phyloP scores from a whole-genome alignment of 495 filamentous ascomycete genomes.

The Neurospora discreta region DNA sequence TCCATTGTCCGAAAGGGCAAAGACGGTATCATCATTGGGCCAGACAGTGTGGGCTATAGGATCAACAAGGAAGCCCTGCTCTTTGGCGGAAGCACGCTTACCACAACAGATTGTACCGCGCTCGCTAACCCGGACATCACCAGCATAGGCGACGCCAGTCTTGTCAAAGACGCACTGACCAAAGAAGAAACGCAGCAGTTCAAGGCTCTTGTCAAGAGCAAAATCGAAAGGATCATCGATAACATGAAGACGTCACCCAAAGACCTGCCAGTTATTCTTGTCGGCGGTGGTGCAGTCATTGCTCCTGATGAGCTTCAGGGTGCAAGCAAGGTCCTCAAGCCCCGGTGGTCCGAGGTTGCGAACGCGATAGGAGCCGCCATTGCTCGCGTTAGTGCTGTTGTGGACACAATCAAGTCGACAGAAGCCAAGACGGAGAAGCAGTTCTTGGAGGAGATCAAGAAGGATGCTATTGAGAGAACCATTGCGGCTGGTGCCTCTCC shows the following conservation, averaged over 20 bases:
- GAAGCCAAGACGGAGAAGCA: constrained; percentile 16
- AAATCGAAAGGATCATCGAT: constrained; percentile 37
- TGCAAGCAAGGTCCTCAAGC: constrained; percentile 24
- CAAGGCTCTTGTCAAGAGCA: constrained; percentile 16
- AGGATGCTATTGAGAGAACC: constrained; percentile 19
- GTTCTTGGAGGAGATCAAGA: constrained; percentile 20
- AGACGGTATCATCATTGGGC: constrained; percentile 33
- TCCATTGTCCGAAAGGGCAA: constrained; percentile 29
- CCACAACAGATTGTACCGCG: constrained; percentile 41
- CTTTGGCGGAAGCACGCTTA: constrained; percentile 38
- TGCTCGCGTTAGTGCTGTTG: constrained; percentile 37
- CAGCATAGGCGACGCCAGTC: constrained; percentile 15
- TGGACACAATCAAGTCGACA: constrained; percentile 27
- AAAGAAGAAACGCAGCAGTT: constrained; percentile 7
- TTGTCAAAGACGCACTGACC: constrained; percentile 8
- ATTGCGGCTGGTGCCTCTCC: constrained; percentile 33
- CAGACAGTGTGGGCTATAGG: constrained; percentile 45
- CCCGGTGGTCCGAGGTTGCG: constrained; percentile 31
- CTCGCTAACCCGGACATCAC: constrained; percentile 16
- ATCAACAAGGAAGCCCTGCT: constrained; percentile 36
- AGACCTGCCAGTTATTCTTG: constrained; percentile 33
- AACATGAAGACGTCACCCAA: constrained; percentile 39
- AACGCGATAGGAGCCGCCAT: constrained; percentile 50
- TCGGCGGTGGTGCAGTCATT: constrained; percentile 31
- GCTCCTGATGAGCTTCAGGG: constrained; percentile 21